Evolutionary conservation across 140 eudicot genomes (phyloP).

Genomic region (Cichorium intybus): DNA sequence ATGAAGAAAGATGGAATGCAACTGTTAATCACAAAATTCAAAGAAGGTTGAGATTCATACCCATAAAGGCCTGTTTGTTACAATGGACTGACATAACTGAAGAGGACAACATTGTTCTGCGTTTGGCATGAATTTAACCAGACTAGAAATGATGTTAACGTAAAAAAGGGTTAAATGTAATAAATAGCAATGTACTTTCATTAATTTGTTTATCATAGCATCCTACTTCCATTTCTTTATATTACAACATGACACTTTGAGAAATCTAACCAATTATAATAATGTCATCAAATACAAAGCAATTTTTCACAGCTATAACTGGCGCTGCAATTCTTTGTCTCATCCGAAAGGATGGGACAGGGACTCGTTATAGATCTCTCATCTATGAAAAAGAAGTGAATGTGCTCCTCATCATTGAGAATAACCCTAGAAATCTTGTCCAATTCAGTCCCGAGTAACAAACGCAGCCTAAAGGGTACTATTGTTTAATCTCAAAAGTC

Average conservation of each 20-base stretch:
- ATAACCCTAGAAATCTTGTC: background rate
- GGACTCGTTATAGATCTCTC: background rate
- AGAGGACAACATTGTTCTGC: too few relatives aligned
- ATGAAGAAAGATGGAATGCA: constrained; percentile 86
- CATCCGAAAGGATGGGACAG: background rate
- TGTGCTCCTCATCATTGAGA: background rate
- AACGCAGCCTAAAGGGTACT: too few relatives aligned
- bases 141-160: background rate
- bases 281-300: background rate
- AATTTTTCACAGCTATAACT: too few relatives aligned
- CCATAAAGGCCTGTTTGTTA: background rate
- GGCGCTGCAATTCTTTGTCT: background rate
- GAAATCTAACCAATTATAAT: background rate
- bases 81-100: too few relatives aligned
- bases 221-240: background rate
- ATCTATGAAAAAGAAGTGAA: background rate
- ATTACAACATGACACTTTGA: too few relatives aligned
- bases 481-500: background rate
- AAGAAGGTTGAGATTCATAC: constrained; percentile 3
- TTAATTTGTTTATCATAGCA: background rate
- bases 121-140: background rate
- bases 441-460: too few relatives aligned
- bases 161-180: background rate
- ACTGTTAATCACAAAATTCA: constrained; percentile 43
- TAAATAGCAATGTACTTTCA: background rate